Evolutionary conservation across 2,329 filamentous ascomycete species (phyloP).

Genomic region (Dactylellina haptotyla): DNA sequence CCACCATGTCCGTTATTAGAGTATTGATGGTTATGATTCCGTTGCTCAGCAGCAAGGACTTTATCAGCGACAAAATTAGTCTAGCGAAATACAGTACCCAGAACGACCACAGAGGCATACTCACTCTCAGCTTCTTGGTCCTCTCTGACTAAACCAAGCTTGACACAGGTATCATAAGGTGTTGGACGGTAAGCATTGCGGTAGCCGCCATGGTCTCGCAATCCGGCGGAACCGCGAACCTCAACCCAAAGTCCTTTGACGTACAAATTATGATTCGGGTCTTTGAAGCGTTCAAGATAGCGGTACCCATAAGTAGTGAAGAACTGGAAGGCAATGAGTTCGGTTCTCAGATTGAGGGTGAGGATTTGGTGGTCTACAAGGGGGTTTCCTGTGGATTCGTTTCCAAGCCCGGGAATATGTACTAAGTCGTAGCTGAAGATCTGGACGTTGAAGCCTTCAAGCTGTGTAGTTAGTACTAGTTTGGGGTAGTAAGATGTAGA

Average conservation of each 20-base stretch:
- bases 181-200: conserved; percentile 51
- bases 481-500: not conserved
- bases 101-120: not conserved
- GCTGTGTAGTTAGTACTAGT: not conserved
- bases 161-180: conserved; percentile 40
- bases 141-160: conserved; percentile 45
- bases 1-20: conserved; percentile 15
- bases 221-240: conserved; percentile 44
- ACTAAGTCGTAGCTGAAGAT: conserved; percentile 46
- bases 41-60: conserved; percentile 29
- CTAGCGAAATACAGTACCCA: conserved; percentile 2
- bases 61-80: not conserved
- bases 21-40: conserved; percentile 32
- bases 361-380: conserved; percentile 50
- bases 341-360: conserved; percentile 46
- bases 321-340: conserved; percentile 47
- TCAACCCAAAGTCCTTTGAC: conserved; percentile 53
- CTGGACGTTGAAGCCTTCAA: conserved; percentile 41
- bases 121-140: conserved; percentile 48
- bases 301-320: conserved; percentile 45
- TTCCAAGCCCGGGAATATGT: conserved; percentile 47
- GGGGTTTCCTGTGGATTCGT: conserved; percentile 46
- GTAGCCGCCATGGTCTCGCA: conserved; percentile 53
- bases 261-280: conserved; percentile 32
- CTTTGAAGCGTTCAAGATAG: conserved; percentile 52